A percentile compares a stretch with the other conserved stretches of the same genome.
These are phyloP conservation scores for Fusarium gaditjirri DNA, from an alignment of 2,329 filamentous ascomycete species.

Conservation along the genomic window DNA sequence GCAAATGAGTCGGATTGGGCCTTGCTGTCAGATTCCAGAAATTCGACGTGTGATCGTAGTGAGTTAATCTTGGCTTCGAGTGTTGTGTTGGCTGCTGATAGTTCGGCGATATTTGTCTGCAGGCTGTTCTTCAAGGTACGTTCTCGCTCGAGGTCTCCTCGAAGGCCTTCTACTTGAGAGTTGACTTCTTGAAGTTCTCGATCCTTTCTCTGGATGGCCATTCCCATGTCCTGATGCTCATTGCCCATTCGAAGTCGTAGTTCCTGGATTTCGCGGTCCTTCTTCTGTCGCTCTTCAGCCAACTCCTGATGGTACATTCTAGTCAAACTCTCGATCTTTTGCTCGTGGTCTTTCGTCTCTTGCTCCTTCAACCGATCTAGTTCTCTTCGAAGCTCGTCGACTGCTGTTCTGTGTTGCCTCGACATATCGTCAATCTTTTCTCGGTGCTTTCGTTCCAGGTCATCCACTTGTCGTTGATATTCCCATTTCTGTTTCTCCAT, in stretches of 20 bases:
- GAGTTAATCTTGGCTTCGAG: constrained; percentile 81
- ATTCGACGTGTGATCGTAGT: constrained; percentile 84
- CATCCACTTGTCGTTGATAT: constrained; percentile 61
- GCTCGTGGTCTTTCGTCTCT: constrained; percentile 69
- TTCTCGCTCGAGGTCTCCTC: constrained; percentile 69
- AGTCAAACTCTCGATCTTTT: constrained; percentile 73
- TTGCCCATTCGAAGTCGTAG: constrained; percentile 63
- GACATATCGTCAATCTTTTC: constrained; percentile 50
- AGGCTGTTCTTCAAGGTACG: constrained; percentile 67
- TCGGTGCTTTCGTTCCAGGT: constrained; percentile 56
- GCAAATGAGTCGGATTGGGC: constrained; percentile 89
- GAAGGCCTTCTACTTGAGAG: constrained; percentile 57
- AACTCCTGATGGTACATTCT: constrained; percentile 71
- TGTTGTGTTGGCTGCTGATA: constrained; percentile 69
- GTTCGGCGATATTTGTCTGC: constrained; percentile 65
- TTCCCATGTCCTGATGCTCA: constrained; percentile 63
- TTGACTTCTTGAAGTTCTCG: constrained; percentile 63
- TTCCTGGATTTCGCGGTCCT: constrained; percentile 73
- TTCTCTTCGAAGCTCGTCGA: constrained; percentile 58
- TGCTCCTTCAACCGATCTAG: constrained; percentile 54
- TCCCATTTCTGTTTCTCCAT: constrained; percentile 53
- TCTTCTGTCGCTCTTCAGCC: constrained; percentile 70
- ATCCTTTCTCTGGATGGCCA: constrained; percentile 63
- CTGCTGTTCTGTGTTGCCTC: constrained; percentile 48
- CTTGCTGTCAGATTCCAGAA: constrained; percentile 89